Conservation (phyloP, 129 eudicot genomes). For the Heracleum sosnowskyi region DNA sequence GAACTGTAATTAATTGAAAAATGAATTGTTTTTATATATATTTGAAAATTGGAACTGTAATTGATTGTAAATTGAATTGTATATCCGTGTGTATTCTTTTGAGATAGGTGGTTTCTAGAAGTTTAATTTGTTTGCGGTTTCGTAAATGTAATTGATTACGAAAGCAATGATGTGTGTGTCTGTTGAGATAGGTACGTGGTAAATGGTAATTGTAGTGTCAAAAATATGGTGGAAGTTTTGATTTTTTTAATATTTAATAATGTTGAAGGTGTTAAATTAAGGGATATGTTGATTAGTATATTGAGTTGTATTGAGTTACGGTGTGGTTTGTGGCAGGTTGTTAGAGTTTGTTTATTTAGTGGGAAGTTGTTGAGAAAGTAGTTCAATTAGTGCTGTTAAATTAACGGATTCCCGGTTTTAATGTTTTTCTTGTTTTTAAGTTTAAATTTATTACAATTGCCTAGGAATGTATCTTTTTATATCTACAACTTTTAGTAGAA, state of each 20-base stretch:
- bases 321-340: neutral
- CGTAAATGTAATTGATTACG: too few species aligned
- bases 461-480: neutral
- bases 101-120: neutral
- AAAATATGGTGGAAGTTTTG: neutral
- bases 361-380: neutral
- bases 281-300: neutral
- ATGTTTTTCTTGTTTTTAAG: neutral
- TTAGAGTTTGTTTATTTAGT: neutral
- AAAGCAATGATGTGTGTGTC: neutral
- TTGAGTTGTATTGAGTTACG: neutral
- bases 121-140: neutral
- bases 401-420: neutral
- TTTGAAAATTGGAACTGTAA: too few species aligned
- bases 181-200: neutral
- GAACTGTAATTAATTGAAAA: too few species aligned
- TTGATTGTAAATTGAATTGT: too few species aligned
- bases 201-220: neutral
- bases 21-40: too few species aligned
- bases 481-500: neutral
- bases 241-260: too few species aligned
- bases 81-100: neutral
- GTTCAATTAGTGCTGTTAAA: neutral
- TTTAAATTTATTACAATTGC: neutral
- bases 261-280: neutral